phyloP scores from a whole-genome alignment of 2,329 filamentous ascomycete genomes.

The Fusarium oligoseptatum region DNA sequence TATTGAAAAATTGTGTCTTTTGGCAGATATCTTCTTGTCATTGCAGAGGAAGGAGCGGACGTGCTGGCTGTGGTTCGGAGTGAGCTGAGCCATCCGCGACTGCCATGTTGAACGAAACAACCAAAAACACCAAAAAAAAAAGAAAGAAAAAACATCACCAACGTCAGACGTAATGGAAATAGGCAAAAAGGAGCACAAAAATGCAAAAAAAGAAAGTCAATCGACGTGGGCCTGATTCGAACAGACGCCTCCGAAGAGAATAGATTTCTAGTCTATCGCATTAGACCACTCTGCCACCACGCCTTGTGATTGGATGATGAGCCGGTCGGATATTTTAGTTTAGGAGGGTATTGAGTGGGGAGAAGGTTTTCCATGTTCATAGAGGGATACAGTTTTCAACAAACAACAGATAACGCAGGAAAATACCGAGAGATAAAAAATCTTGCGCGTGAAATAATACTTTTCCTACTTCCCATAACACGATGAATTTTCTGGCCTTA shows the following conservation, averaged over 20 bases:
- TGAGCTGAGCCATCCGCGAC: background rate
- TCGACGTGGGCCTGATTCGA: conserved; percentile 42
- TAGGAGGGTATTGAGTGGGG: no score
- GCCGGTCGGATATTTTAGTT: accelerated
- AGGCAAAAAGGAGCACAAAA: background rate
- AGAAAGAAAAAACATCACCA: background rate
- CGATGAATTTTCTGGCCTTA: background rate
- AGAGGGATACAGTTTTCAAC: no score
- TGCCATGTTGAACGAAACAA: background rate
- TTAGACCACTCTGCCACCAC: conserved; percentile 43
- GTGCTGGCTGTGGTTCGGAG: background rate
- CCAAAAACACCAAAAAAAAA: background rate
- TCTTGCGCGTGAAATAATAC: background rate
- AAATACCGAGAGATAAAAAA: background rate
- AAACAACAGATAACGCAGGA: background rate
- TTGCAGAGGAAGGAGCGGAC: no score
- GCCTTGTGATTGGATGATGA: conserved; percentile 36
- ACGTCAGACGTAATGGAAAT: background rate
- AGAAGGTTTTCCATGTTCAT: no score
- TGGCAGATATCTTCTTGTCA: no score
- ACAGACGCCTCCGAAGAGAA: conserved; percentile 8
- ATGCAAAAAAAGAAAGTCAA: conserved; percentile 2
- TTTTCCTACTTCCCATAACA: background rate
- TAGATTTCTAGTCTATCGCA: conserved; percentile 43
- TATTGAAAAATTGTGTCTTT: no score